A percentile compares a stretch with the other conserved stretches of the same genome.
Evolutionary conservation across 2,329 filamentous ascomycete genomes (phyloP).

Genomic region (Botrytis fragariae): DNA sequence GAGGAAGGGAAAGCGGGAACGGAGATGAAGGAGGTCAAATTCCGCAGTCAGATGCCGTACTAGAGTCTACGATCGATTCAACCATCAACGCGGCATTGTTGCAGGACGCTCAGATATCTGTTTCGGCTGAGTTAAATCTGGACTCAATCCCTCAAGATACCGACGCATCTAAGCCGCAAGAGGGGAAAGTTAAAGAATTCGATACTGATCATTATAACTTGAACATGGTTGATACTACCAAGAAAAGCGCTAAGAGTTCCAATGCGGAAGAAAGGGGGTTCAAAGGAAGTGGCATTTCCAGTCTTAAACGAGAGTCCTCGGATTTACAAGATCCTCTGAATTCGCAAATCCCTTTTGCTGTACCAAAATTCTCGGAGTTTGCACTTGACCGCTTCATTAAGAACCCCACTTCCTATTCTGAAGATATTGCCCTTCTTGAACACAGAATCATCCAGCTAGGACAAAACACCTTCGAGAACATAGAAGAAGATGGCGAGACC

Average conservation of each 20-base stretch:
- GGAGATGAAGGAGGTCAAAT: background rate
- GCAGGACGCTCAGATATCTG: background rate
- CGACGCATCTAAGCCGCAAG: background rate
- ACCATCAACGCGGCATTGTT: background rate
- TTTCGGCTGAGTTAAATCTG: rapidly evolving
- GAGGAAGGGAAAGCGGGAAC: too few relatives aligned
- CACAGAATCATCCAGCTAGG: background rate
- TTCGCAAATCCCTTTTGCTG: too few relatives aligned
- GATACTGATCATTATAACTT: background rate
- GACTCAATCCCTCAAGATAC: background rate
- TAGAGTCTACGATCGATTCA: background rate
- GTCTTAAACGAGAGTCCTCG: too few relatives aligned
- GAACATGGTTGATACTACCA: too few relatives aligned
- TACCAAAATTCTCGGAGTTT: rapidly evolving
- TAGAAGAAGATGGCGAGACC: background rate
- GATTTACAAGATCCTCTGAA: too few relatives aligned
- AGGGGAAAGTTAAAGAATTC: background rate
- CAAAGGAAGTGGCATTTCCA: rapidly evolving
- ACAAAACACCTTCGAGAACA: background rate
- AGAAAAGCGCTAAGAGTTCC: too few relatives aligned
- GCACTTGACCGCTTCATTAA: background rate
- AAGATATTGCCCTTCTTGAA: background rate
- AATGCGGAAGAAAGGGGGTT: rapidly evolving
- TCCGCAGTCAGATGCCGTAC: background rate
- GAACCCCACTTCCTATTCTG: background rate